Evolutionary conservation across 2,329 filamentous ascomycete genomes (phyloP).

Genomic region (Aspergillus floridensis): DNA sequence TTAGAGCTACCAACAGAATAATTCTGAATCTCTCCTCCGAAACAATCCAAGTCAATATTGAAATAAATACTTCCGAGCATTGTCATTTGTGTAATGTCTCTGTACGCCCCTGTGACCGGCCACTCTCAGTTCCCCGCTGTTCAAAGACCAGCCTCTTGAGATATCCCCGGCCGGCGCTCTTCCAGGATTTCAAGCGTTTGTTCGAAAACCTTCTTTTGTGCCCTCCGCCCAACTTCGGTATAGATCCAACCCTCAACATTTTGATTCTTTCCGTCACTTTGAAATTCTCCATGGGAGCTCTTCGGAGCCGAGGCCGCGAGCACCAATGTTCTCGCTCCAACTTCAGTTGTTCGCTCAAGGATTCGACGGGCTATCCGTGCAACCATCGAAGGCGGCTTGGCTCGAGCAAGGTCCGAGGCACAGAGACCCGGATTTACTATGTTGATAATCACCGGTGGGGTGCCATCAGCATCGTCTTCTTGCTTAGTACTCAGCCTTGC

Average conservation of each 20-base stretch:
- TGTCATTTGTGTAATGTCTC: too few relatives aligned
- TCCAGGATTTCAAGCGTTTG: neutral
- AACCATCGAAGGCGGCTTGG: neutral
- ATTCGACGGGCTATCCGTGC: neutral
- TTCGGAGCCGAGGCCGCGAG: neutral
- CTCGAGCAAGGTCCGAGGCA: neutral
- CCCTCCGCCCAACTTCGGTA: neutral
- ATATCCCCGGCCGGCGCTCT: neutral
- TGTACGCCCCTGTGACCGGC: too few relatives aligned
- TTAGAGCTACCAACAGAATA: too few relatives aligned
- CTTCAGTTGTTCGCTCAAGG: neutral
- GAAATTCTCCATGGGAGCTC: neutral
- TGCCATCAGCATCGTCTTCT: too few relatives aligned
- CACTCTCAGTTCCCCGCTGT: neutral
- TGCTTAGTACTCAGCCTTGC: neutral
- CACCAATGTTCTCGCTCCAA: slow-evolving; percentile 3
- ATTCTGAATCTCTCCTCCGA: too few relatives aligned
- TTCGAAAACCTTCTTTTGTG: neutral
- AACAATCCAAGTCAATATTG: too few relatives aligned
- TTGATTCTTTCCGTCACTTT: neutral
- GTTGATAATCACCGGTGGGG: neutral
- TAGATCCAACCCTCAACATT: neutral
- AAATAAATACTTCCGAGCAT: too few relatives aligned
- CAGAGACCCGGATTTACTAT: slow-evolving; percentile 4
- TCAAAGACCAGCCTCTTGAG: neutral